Conservation (phyloP, 202 grass and related monocot genomes). For the Cymbopogon flexuosus region DNA sequence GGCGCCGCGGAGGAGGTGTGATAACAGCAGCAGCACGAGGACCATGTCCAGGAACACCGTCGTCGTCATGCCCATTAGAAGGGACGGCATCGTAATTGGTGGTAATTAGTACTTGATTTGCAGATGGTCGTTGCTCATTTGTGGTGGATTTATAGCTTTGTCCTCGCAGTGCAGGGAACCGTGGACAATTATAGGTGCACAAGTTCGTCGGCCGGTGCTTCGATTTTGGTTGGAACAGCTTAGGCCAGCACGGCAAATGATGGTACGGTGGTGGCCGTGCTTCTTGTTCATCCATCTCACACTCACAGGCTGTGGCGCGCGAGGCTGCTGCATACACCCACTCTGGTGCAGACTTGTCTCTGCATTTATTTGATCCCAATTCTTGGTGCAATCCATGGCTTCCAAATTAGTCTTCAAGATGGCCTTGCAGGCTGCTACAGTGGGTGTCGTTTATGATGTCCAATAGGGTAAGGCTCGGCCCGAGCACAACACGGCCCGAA, state of each 20-base stretch:
- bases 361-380: neutral
- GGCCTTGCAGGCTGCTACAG: too few relatives aligned
- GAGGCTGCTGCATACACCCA: neutral
- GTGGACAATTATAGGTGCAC: neutral
- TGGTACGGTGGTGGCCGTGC: slow-evolving; percentile 28
- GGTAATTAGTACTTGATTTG: neutral
- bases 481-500: too few relatives aligned
- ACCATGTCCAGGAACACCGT: neutral
- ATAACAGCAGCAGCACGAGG: neutral
- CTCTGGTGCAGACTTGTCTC: neutral
- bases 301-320: neutral
- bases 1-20: neutral
- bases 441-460: too few relatives aligned
- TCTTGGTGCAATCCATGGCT: neutral
- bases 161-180: neutral
- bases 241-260: neutral
- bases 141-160: neutral
- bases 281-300: slow-evolving; percentile 36
- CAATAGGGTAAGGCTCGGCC: too few relatives aligned
- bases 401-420: neutral
- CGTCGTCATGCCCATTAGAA: neutral
- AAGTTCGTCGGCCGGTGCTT: neutral
- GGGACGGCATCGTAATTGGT: neutral
- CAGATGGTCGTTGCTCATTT: neutral
- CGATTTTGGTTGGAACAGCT: neutral